A percentile compares a stretch with the other conserved stretches of the same genome.
Evolutionary conservation across 176 grass and related monocot species (phyloP).

Genomic region (Carex parvula): DNA sequence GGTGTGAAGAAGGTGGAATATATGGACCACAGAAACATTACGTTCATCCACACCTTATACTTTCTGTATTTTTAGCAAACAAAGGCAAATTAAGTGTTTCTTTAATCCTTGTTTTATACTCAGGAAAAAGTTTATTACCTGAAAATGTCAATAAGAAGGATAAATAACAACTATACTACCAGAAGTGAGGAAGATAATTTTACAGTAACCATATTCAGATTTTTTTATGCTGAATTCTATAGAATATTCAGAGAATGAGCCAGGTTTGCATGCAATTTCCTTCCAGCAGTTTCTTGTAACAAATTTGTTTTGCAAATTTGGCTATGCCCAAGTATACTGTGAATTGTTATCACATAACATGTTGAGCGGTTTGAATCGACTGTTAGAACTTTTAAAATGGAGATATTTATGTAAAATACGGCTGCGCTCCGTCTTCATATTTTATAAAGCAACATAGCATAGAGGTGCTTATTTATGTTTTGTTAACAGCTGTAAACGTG

Average conservation of each 20-base stretch:
- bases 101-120: neutral
- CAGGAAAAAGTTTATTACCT: neutral
- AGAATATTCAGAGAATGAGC: neutral
- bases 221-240: neutral
- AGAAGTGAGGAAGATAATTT: neutral
- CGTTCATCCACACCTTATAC: slow-evolving; percentile 62
- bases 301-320: neutral
- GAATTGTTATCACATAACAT: neutral
- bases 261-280: neutral
- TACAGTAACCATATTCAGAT: slow-evolving; percentile 9
- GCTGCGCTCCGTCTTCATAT: no score
- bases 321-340: neutral
- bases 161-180: neutral
- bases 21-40: slow-evolving; percentile 70
- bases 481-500: neutral
- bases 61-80: slow-evolving; percentile 32
- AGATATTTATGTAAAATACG: neutral
- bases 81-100: neutral
- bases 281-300: neutral
- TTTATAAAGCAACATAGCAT: no score
- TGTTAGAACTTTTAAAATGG: no score
- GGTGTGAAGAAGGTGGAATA: slow-evolving; percentile 85
- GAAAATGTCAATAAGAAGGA: neutral
- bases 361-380: no score
- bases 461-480: neutral